phyloP scores from a whole-genome alignment of 2,329 filamentous ascomycete genomes.

The Trichoderma koningii region DNA sequence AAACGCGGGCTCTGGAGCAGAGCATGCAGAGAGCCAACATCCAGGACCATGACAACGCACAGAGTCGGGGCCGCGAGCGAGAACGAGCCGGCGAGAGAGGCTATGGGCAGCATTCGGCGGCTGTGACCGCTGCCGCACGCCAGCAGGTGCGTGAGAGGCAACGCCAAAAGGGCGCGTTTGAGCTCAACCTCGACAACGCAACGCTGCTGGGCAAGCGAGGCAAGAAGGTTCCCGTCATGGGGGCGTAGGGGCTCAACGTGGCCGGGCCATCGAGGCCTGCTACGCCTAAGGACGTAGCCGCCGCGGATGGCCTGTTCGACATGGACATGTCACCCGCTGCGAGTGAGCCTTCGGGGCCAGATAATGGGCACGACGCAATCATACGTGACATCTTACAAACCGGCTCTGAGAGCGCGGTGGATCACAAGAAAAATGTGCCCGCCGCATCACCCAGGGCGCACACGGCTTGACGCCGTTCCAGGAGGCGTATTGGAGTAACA shows the following conservation, averaged over 20 bases:
- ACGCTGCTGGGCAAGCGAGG: constrained; percentile 77
- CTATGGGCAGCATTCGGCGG: constrained; percentile 85
- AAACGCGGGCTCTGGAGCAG: constrained; percentile 74
- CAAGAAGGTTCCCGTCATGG: constrained; percentile 54
- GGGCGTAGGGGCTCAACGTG: constrained; percentile 37
- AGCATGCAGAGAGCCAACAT: constrained; percentile 84
- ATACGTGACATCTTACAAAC: constrained; percentile 19
- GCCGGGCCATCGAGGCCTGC: neutral
- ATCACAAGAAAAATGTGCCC: constrained; percentile 3
- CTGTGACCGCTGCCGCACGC: constrained; percentile 80
- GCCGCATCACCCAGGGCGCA: constrained; percentile 16
- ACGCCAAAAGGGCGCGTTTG: constrained; percentile 78
- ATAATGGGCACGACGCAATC: constrained; percentile 8
- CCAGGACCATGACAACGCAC: constrained; percentile 47
- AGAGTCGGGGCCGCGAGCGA: constrained; percentile 40
- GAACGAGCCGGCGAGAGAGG: constrained; percentile 57
- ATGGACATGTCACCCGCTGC: constrained; percentile 18
- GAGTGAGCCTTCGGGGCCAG: neutral
- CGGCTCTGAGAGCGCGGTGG: constrained; percentile 16
- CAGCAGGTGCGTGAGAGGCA: constrained; percentile 71
- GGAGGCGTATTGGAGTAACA: constrained; percentile 34
- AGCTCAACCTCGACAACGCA: constrained; percentile 87
- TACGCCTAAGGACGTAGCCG: constrained; percentile 21
- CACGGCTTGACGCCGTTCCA: constrained; percentile 21
- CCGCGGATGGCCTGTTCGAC: constrained; percentile 29